Percentiles rank a stretch among this genome's conserved stretches.
Conservation (phyloP, 352 stramenopile genomes). For the Peronospora tabacina region DNA sequence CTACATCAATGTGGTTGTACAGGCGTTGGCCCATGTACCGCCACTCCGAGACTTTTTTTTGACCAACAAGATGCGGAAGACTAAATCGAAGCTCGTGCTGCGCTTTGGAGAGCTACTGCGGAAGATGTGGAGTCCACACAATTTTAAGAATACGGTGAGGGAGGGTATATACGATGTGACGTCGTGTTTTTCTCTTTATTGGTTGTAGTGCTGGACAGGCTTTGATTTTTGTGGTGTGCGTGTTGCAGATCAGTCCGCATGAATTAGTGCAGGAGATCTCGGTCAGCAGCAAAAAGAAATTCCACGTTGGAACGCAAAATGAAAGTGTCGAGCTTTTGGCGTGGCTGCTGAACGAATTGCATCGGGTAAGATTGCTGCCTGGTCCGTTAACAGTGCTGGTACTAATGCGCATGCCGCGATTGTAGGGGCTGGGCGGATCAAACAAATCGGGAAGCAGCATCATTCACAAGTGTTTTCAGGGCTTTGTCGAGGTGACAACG, state of each 20-base stretch:
- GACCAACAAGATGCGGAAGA: constrained; percentile 36
- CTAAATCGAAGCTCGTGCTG: constrained; percentile 82
- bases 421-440: constrained; percentile 70
- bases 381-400: not conserved
- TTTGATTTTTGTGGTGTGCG: constrained; percentile 11
- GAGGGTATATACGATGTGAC: constrained; percentile 13
- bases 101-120: constrained; percentile 93
- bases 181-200: not conserved
- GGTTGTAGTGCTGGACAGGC: constrained; percentile 1
- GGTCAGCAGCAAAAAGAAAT: constrained; percentile 94
- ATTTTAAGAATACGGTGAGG: constrained; percentile 97
- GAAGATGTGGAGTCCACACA: constrained; percentile 96
- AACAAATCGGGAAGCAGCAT: constrained; percentile 87
- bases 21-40: constrained; percentile 92
- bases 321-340: constrained; percentile 95
- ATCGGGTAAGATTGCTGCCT: constrained; percentile 44
- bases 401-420: constrained; percentile 7
- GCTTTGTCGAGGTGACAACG: constrained; percentile 90
- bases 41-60: constrained; percentile 97
- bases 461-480: constrained; percentile 95
- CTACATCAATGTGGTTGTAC: constrained; percentile 96
- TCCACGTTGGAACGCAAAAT: constrained; percentile 89
- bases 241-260: constrained; percentile 88
- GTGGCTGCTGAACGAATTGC: constrained; percentile 94
- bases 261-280: constrained; percentile 94